Evolutionary conservation across 2,329 filamentous ascomycete species (phyloP).

Genomic region (Scedosporium aurantiacum): DNA sequence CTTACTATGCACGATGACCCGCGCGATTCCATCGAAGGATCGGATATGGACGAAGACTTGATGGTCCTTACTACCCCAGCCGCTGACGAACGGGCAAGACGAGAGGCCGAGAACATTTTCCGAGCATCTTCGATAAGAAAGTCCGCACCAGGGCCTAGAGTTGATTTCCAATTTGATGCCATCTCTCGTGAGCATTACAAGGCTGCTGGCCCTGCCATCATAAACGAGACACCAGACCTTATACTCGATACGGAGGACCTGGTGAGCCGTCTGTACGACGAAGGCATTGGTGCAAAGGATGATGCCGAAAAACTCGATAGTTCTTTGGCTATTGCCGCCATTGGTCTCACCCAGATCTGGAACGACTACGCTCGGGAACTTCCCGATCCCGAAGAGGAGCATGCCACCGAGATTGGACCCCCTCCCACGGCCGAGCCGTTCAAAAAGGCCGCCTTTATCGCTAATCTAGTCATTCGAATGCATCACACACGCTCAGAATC

Average conservation of each 20-base stretch:
- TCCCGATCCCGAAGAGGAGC: constrained; percentile 38
- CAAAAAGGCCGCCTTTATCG: constrained; percentile 69
- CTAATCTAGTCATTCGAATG: constrained; percentile 64
- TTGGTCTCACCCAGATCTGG: constrained; percentile 45
- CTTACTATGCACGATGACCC: constrained; percentile 21
- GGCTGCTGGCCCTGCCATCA: constrained; percentile 42
- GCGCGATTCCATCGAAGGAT: constrained; percentile 27
- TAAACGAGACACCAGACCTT: constrained; percentile 60
- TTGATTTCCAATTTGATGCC: constrained; percentile 53
- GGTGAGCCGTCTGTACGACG: constrained; percentile 53
- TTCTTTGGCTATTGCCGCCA: constrained; percentile 42
- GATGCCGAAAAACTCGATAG: constrained; percentile 45
- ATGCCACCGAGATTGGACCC: constrained; percentile 53
- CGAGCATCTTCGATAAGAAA: constrained; percentile 39
- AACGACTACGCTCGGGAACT: constrained; percentile 38
- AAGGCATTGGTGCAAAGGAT: constrained; percentile 45
- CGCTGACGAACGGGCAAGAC: constrained; percentile 39
- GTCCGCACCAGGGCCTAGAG: constrained; percentile 29
- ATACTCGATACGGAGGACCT: constrained; percentile 67
- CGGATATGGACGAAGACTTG: constrained; percentile 27
- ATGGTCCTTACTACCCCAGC: constrained; percentile 46
- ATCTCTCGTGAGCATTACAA: constrained; percentile 62
- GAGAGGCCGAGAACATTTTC: constrained; percentile 45
- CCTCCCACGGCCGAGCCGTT: constrained; percentile 51
- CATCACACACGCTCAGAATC: constrained; percentile 51